These are phyloP conservation scores for Spergularia bocconei DNA, from an alignment of 148 eudicot genomes.

Conservation along the genomic window DNA sequence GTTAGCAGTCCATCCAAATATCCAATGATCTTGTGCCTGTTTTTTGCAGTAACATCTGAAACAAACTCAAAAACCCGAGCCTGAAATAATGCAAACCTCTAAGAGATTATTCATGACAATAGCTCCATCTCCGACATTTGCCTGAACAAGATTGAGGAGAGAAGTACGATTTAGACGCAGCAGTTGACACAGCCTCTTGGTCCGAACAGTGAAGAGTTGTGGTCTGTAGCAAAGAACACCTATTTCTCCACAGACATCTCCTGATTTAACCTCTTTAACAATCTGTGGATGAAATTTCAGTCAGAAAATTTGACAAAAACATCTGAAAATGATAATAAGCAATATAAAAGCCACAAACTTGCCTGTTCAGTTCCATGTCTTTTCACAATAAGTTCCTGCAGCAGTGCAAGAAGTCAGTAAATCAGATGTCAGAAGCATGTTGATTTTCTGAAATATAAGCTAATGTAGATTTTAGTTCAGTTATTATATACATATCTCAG, in stretches of 20 bases:
- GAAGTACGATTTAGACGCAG: conserved; percentile 65
- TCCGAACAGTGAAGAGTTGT: conserved; percentile 69
- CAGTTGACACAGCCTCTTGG: conserved; percentile 67
- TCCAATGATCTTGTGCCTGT: background rate
- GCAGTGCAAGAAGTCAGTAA: conserved; percentile 10
- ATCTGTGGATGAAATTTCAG: conserved; percentile 32
- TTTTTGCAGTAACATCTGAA: background rate
- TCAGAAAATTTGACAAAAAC: background rate
- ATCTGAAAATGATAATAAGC: background rate
- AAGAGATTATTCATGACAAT: conserved; percentile 74
- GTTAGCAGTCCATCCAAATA: background rate
- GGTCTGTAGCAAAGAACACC: conserved; percentile 84
- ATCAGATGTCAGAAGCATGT: conserved; percentile 23
- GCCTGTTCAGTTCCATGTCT: conserved; percentile 61
- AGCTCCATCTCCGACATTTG: conserved; percentile 80
- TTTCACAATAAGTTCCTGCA: conserved; percentile 55
- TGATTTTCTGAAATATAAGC: background rate
- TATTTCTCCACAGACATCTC: conserved; percentile 76
- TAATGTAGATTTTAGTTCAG: background rate
- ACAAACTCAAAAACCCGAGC: background rate
- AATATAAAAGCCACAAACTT: conserved; percentile 20
- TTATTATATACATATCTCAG: no score
- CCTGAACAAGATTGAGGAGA: conserved; percentile 62
- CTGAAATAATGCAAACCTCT: conserved; percentile 43
- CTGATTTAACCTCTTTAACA: conserved; percentile 48